A percentile compares a stretch with the other conserved stretches of the same genome.
phyloP scores from a whole-genome alignment of 345 rosid species.

The Dipteronia dyeriana region DNA sequence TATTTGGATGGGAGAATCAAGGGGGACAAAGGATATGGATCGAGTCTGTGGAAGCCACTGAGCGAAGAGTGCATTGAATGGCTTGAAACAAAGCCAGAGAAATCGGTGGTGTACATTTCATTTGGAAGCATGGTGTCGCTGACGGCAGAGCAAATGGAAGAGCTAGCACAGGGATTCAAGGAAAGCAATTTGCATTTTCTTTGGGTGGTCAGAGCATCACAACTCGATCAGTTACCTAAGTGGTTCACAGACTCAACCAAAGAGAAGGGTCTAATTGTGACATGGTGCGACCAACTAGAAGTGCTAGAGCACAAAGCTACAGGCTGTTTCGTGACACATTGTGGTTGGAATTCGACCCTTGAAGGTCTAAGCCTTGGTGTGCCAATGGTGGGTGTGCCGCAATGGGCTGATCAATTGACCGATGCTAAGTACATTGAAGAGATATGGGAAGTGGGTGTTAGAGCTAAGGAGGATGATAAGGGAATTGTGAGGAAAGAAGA shows the following conservation, averaged over 20 bases:
- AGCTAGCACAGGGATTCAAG: conserved; percentile 49
- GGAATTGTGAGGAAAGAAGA: conserved; percentile 62
- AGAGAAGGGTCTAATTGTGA: conserved; percentile 47
- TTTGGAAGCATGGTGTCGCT: conserved; percentile 75
- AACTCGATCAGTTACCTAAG: conserved; percentile 41
- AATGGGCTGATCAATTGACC: conserved; percentile 65
- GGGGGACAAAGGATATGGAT: conserved; percentile 62
- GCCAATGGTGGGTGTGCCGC: conserved; percentile 69
- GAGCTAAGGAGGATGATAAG: conserved; percentile 51
- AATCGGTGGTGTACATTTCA: conserved; percentile 57
- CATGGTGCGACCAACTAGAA: conserved; percentile 76
- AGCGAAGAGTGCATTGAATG: conserved; percentile 61
- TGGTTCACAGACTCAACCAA: conserved; percentile 48
- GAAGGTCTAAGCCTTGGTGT: conserved; percentile 73
- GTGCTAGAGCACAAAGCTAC: conserved; percentile 48
- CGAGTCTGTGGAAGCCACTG: conserved; percentile 64
- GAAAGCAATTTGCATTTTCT: conserved; percentile 54
- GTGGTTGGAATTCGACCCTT: conserved; percentile 77
- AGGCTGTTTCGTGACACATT: conserved; percentile 70
- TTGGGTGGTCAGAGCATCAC: conserved; percentile 70
- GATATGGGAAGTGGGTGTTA: conserved; percentile 61
- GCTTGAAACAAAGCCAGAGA: conserved; percentile 49
- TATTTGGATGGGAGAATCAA: conserved; percentile 52
- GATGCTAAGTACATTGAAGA: conserved; percentile 68
- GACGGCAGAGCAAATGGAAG: conserved; percentile 44